Evolutionary conservation across 306 rosid species (phyloP), one percentile per base, ranked within the genome.

Genomic region (Prosopis cineraria): DNA sequence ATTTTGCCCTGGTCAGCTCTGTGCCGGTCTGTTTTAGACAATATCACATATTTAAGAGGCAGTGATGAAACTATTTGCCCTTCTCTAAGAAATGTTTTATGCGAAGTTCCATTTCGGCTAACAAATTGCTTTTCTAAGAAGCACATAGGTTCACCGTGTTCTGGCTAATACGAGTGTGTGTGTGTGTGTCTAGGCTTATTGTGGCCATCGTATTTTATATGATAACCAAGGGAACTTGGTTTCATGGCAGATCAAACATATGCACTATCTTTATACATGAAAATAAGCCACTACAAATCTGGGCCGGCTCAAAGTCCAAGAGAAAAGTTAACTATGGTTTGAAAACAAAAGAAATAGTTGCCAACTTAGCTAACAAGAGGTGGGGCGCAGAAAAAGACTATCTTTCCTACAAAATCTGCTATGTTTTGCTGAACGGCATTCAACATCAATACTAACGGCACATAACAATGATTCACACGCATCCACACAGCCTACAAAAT

Each of bases 391-490:
- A 20, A 91, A 63, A 63, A 63, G 41, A 33, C 17, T 33, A 63
- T 17, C 11, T 63, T 63, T 63, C 43, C 68, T 63, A 30, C 41
- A 36, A n/a, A 36, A 14, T 34, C 16, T 10, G 48, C 45, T 37
- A 20, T 37, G 37, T 20, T 39, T 37, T 36, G 43, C 17, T 69
- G 75, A 77, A 79, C 77, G 77, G 52, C 65, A 86, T 85, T 85
- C 43, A 52, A 81, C 76, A 72, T 81, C 78, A 80, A 44, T 63
- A 88, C 83, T 24, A 39, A 67, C 63, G 70, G 71, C 36, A 78
- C 12, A 17, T 50, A 65, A 78, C 60, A 85, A 81, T 45, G 70
- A 75, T 78, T 81, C 74, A 75, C 68, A 85, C 85, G 81, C 78
- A 81, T 10, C 10, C 45, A 60, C 29, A 52, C 72, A 79, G 68